These are phyloP conservation scores for Fragaria iinumae DNA, from an alignment of 306 rosid genomes.

Conservation along the genomic window DNA sequence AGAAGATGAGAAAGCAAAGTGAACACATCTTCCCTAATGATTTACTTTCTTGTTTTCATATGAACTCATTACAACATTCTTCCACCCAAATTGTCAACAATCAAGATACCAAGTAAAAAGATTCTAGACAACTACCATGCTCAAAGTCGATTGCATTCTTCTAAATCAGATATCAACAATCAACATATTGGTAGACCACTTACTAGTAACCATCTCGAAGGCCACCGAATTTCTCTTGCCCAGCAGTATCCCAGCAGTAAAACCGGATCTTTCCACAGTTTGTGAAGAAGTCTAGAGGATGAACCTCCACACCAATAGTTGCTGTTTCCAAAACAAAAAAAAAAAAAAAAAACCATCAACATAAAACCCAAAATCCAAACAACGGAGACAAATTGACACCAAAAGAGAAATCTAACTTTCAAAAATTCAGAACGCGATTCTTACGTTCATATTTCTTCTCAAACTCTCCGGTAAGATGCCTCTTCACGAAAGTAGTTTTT, in stretches of 20 bases:
- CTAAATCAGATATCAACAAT: neutral
- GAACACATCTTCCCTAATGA: neutral
- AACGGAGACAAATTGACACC: neutral
- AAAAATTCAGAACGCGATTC: neutral
- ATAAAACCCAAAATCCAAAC: neutral
- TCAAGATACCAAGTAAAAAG: neutral
- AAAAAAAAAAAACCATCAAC: neutral
- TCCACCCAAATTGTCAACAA: neutral
- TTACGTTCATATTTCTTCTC: slow-evolving; percentile 85
- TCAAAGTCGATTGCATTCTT: neutral
- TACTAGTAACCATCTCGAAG: slow-evolving; percentile 85
- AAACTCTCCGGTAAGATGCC: slow-evolving; percentile 75
- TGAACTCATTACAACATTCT: neutral
- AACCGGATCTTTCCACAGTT: slow-evolving; percentile 67
- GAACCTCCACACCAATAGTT: slow-evolving; percentile 82
- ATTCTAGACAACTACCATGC: no score
- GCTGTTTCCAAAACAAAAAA: slow-evolving; percentile 31
- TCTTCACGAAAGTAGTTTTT: slow-evolving; percentile 74
- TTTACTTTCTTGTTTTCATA: neutral
- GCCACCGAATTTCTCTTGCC: slow-evolving; percentile 80
- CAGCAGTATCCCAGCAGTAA: slow-evolving; percentile 88
- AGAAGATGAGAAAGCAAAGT: neutral
- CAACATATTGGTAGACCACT: slow-evolving; percentile 21
- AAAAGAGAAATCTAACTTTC: neutral
- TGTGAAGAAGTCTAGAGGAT: slow-evolving; percentile 70